Percentiles rank a stretch among this genome's conserved stretches.
phyloP scores from a whole-genome alignment of 2,329 filamentous ascomycete species.

The Ceratocystis harringtonii region DNA sequence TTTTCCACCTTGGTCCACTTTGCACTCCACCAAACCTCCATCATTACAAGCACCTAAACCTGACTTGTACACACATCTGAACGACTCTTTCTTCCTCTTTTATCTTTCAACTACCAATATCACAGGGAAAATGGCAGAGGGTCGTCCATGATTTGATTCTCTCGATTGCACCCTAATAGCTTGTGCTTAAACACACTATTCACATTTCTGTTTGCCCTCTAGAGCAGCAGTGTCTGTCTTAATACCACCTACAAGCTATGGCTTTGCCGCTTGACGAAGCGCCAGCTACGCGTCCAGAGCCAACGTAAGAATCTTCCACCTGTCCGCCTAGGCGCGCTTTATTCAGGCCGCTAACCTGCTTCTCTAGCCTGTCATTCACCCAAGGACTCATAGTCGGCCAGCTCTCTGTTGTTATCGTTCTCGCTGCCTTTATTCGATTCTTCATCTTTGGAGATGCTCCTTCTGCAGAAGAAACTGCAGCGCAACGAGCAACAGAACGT shows the following conservation, averaged over 20 bases:
- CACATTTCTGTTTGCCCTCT: background rate
- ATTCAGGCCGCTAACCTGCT: background rate
- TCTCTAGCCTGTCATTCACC: slow-evolving; percentile 64
- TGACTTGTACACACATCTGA: background rate
- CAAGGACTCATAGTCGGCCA: slow-evolving; percentile 89
- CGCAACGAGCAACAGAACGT: slow-evolving; percentile 58
- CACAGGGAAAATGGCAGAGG: background rate
- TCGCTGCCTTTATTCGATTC: slow-evolving; percentile 96
- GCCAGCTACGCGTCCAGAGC: slow-evolving; percentile 26
- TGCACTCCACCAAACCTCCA: background rate
- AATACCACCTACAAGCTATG: slow-evolving; percentile 4
- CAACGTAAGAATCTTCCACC: slow-evolving; percentile 28
- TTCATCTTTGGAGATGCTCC: slow-evolving; percentile 97
- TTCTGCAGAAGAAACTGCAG: slow-evolving; percentile 63
- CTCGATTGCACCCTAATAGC: background rate
- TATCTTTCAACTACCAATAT: background rate
- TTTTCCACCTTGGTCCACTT: background rate
- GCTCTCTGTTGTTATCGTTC: slow-evolving; percentile 75
- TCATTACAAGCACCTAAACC: background rate
- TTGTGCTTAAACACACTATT: background rate
- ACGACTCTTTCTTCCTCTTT: background rate
- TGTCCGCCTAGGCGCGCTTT: background rate
- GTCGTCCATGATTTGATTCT: background rate
- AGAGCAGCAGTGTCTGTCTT: background rate
- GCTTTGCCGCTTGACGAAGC: slow-evolving; percentile 13